Percentiles rank a stretch among this genome's conserved stretches.
These are phyloP conservation scores for Rhodotorula sp. DNA, from an alignment of 1,284 basidiomycete species.

Conservation along the genomic window DNA sequence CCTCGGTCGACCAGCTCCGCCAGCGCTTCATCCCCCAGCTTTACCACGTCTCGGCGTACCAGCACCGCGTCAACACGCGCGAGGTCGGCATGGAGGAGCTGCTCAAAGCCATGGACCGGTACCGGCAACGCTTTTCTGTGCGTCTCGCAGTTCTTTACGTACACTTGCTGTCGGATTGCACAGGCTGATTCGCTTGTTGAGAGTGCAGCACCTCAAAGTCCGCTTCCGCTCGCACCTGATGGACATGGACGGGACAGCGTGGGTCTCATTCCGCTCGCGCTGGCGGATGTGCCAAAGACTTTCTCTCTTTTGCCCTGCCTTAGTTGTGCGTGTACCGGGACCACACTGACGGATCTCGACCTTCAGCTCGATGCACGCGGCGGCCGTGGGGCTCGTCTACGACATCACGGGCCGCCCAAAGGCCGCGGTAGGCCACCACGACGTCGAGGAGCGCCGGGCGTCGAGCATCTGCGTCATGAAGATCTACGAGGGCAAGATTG, in stretches of 20 bases:
- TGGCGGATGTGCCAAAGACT: no score
- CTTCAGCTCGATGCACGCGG: conserved; percentile 18
- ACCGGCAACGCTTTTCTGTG: conserved; percentile 20
- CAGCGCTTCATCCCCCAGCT: conserved; percentile 20
- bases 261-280: not conserved
- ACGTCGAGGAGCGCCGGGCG: conserved; percentile 7
- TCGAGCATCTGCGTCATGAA: conserved; percentile 21
- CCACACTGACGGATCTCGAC: not conserved
- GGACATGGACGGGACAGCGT: conserved; percentile 38
- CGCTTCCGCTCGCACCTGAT: conserved; percentile 27
- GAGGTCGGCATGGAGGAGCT: conserved; percentile 27
- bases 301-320: not conserved
- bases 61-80: conserved; percentile 30
- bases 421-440: not conserved
- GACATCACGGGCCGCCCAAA: conserved; percentile 15
- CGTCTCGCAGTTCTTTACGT: not conserved
- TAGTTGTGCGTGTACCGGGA: not conserved
- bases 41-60: conserved; percentile 27
- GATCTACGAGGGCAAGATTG: conserved; percentile 25
- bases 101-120: conserved; percentile 1
- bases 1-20: conserved; percentile 20
- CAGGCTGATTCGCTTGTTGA: not conserved
- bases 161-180: no score
- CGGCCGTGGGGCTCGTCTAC: conserved; percentile 29
- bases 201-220: conserved; percentile 17